Base-by-base conservation (phyloP, 441 rosid genomes). In the Jatropha podagrica region DNA sequence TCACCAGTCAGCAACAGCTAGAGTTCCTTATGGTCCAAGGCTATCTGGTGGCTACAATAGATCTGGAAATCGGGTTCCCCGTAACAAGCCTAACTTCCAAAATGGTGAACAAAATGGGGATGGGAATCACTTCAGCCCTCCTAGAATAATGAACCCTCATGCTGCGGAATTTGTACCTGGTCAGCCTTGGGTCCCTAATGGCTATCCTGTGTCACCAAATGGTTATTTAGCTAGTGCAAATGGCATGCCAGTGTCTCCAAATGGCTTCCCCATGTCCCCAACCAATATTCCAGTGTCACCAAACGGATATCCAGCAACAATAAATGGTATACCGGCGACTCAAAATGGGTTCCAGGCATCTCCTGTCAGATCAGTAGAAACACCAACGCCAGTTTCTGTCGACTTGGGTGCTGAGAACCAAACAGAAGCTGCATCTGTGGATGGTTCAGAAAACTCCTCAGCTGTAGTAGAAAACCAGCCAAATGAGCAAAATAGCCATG, bases 181-280 rank as follows among this genome's bases (percentile, higher is more conserved):
- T 75, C 97, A 89, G 81, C 92, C 97, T 74, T 96, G 99, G 99
- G 82, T 90, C 75, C 83, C 91, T 49, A 89, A 90, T 79, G 96
- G 91, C 68, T 92, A 88, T 83, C 88, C 91, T n/a, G 82, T 90
- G 73, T 84, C 92, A 61, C 90, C 90, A 70, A 90, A 87, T 79
- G 90, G 95, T 61, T 89, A 75, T 77, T 49, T 86, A 74, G 78
- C 86, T 48, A 79, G 92, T 2, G 76, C 93, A 37, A 88, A 85
- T 81, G 93, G 92, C 48, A 62, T 83, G 73, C 92, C 89, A 40
- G 42, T 86, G 62, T 79, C 88, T 66, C 86, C 87, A 61, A 84
- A 82, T 72, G 88, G 86, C 55, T 88, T 82, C 74, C 83, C 89
- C 12, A 59, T 86, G 55, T 86, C 92, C 37, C 89, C 83, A 51